Evolutionary conservation across 1,139 yeast genomes (phyloP), one percentile per base, ranked within the genome.

Genomic region (Magnusiomyces sp.): DNA sequence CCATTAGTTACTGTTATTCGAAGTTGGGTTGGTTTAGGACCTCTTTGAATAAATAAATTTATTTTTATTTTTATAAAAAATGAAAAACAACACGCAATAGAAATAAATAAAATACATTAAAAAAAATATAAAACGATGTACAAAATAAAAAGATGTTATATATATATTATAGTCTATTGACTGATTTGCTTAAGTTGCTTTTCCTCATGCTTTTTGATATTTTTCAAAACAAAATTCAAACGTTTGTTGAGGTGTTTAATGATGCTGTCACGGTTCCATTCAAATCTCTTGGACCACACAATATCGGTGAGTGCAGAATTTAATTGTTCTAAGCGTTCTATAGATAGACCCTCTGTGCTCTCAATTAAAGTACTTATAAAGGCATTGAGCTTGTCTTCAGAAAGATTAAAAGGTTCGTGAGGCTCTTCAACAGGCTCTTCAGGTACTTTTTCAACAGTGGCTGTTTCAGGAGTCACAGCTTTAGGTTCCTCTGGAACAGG

Each of bases 221-320:
- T 38, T 2, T 31, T 33, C 23, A 56, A 40, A 7, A 59, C 57
- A 16, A 48, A 47, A 14, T 40, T 50, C 33, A 58, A 48, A 17
- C 53, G 48, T 13, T 43, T 23, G 23, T 56, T 53, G 27, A 64
- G 56, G 44, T 50, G 49, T 10, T 50, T 53, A 16, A 64, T 48
- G 54, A 68, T 62, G 2, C 50, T 57, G 13, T 75, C 68, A 58
- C 89, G 81, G 61, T 89, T 79, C 87, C 95, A 82, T 5, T 68
- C 64, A 47, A 72, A 67, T 49, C 95, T 73, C 55, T 79, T 77
- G 10, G 71, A 68, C 96, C 97, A 92, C 2, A 86, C 74, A 13
- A 81, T 71, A 48, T 85, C 92, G 71, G 86, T 79, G 46, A 89
- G 64, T 45, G 75, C 72, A 3, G 97, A 81, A 71, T 83, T 83